Base-by-base conservation (phyloP, 306 rosid genomes). In the Adenanthera pavonina region DNA sequence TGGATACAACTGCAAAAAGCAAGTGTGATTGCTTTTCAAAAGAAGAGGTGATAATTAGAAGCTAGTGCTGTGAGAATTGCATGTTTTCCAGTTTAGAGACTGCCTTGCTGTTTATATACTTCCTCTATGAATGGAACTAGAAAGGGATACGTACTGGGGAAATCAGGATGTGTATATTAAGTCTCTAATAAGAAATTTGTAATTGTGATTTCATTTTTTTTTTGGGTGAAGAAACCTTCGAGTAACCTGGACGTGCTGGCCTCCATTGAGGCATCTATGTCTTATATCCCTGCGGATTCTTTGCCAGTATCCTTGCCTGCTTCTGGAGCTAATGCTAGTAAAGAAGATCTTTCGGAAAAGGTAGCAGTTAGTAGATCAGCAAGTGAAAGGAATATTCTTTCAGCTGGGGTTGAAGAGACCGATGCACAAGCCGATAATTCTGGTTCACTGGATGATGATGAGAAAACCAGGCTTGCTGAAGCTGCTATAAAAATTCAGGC, bases 401-500 rank as follows among this genome's bases (percentile, higher is more conserved):
- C 85, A 2, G 65, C 74, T 68, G 85, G 51, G 9, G 78, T 69
- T 66, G 86, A 72, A 64, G 87, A 79, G 67, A 62, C 67, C 38
- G 44, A 34, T 14, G 74, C 79, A 10, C 66, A 81, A 71, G 73
- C 69, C 70, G 69, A 77, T 80, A 65, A 78, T 81, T 68, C 76
- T 15, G 84, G 62, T 66, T 74, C 87, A 70, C 64, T 49, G 65
- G 93, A 81, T 78, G 85, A 83, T 85, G 69, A 48, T 25, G 91
- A 81, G 77, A 80, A 78, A 66, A 78, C 67, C 35, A 80, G 33
- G 85, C 87, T 80, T 76, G 85, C 83, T 54, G 75, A 89, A 87
- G 93, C 95, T 3, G 92, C 94, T 72, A 72, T 77, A 43, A 91
- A 81, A 83, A 87, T 86, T 5, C 97, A 92, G 82, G 85, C 92